Percentiles rank a stretch among this genome's conserved stretches.
phyloP scores from a whole-genome alignment of 2,329 filamentous ascomycete species.

The Alternaria conjuncta region DNA sequence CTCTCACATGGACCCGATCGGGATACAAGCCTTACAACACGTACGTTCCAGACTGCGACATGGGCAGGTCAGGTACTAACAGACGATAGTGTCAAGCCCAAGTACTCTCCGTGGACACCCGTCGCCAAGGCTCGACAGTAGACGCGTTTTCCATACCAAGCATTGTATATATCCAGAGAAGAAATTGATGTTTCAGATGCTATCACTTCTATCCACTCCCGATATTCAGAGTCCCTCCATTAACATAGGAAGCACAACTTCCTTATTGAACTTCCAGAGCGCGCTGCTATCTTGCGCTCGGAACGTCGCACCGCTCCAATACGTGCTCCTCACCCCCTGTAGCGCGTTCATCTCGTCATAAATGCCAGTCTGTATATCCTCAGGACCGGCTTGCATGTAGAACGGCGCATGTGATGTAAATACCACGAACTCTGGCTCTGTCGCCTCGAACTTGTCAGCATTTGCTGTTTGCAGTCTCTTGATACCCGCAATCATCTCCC shows the following conservation, averaged over 20 bases:
- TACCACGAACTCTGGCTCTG: not conserved
- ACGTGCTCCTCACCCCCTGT: conserved; percentile 28
- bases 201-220: not conserved
- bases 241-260: conserved; percentile 19
- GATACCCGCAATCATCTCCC: conserved; percentile 11
- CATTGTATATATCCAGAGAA: conserved; percentile 32
- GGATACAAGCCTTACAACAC: conserved; percentile 95
- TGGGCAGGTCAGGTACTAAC: not conserved
- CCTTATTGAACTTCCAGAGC: conserved; percentile 41
- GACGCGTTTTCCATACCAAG: conserved; percentile 20
- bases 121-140: conserved; percentile 53
- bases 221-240: not conserved
- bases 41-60: conserved; percentile 63
- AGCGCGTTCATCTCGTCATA: conserved; percentile 32
- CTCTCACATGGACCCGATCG: conserved; percentile 74
- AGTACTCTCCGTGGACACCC: conserved; percentile 58
- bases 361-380: conserved; percentile 14
- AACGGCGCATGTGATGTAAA: not conserved
- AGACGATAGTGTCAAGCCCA: conserved; percentile 54
- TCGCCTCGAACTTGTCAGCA: conserved; percentile 11
- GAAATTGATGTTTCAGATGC: not conserved
- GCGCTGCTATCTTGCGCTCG: conserved; percentile 23
- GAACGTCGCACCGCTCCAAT: conserved; percentile 28
- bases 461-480: conserved; percentile 15
- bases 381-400: not conserved